These are phyloP conservation scores for Phytophthora citrophthora DNA, from an alignment of 352 stramenopile genomes.

Conservation along the genomic window DNA sequence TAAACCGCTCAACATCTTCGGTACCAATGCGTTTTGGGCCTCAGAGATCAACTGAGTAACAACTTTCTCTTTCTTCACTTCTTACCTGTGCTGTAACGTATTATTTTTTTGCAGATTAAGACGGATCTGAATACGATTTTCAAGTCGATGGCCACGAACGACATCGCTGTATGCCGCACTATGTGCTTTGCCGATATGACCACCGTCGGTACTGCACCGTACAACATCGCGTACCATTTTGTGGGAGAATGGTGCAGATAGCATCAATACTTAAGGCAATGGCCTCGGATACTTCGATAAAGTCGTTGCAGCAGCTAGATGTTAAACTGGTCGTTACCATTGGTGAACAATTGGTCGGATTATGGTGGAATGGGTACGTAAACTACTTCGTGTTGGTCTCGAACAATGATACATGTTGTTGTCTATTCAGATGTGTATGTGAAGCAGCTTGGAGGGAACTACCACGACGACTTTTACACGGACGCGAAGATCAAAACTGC, in stretches of 20 bases:
- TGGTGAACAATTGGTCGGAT: slow-evolving; percentile 51
- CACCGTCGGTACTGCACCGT: slow-evolving; percentile 16
- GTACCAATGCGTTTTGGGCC: slow-evolving; percentile 41
- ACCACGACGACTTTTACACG: slow-evolving; percentile 42
- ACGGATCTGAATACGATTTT: no score
- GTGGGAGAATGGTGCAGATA: slow-evolving; percentile 32
- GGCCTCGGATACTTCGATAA: slow-evolving; percentile 38
- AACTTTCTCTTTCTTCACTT: no score
- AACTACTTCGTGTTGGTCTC: neutral
- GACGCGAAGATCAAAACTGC: slow-evolving; percentile 33
- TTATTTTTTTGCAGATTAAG: slow-evolving; percentile 13
- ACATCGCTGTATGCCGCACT: slow-evolving; percentile 36
- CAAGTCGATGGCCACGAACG: slow-evolving; percentile 31
- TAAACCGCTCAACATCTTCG: slow-evolving; percentile 38
- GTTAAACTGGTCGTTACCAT: slow-evolving; percentile 41
- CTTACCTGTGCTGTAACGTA: no score
- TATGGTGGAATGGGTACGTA: slow-evolving; percentile 37
- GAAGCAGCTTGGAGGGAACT: slow-evolving; percentile 35
- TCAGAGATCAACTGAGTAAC: slow-evolving; percentile 36
- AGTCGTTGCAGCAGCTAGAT: slow-evolving; percentile 35
- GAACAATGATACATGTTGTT: neutral
- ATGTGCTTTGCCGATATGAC: slow-evolving; percentile 35
- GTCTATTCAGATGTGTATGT: slow-evolving; percentile 1
- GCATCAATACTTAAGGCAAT: slow-evolving; percentile 31
- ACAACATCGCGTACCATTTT: slow-evolving; percentile 40